Base-by-base conservation (phyloP, 2,329 filamentous ascomycete species). In the Colletotrichum tofieldiae region DNA sequence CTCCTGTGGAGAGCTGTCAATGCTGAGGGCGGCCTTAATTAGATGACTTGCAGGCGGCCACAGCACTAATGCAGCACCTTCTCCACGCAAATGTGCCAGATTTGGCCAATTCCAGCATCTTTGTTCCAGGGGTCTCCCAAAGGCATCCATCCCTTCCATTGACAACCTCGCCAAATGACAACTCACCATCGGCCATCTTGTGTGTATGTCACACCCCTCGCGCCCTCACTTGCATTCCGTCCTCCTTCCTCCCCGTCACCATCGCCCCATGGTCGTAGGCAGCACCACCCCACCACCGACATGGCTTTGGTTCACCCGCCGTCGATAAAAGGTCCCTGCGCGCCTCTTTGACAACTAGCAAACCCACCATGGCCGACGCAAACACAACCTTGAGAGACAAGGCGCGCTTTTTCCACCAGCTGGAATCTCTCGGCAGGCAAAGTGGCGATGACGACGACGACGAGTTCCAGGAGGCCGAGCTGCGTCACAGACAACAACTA, bases 371-470 rank as follows among this genome's bases (percentile, higher is more conserved):
- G 79, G 43, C 43, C 43, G 39, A 56, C 49, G 41, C 54, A 32
- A 70, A 69, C 54, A 61, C 69, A 20, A 63, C 78, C 12, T 72
- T 85, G 8, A 75, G 80, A 61, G 84, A 85, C 45, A 89, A 89
- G 75, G 58, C 78, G 29, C 83, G 81, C 0, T 87, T 86, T 72
- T 89, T 88, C 73, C 74, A 80, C n/a, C 77, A 78, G n/a, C 77
- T 88, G 0, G 78, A 82, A 18, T 76, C 78, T 1, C 77, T 81
- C 20, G 64, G 73, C 16, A 65, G 75, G n/a, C 71, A 41, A 14
- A 56, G 73, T 43, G 63, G 74, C 41, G 59, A 62, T 14, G 52
- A 68, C 18, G 75, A 80, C 1, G 76, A 82, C 12, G 81, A 83
- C 8, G 75, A 79, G 23, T 67, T 76, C 18, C 76, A 80, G 3